Base-by-base conservation (phyloP, 2,329 filamentous ascomycete genomes). In the Arthrobotrys sphaeroides region DNA sequence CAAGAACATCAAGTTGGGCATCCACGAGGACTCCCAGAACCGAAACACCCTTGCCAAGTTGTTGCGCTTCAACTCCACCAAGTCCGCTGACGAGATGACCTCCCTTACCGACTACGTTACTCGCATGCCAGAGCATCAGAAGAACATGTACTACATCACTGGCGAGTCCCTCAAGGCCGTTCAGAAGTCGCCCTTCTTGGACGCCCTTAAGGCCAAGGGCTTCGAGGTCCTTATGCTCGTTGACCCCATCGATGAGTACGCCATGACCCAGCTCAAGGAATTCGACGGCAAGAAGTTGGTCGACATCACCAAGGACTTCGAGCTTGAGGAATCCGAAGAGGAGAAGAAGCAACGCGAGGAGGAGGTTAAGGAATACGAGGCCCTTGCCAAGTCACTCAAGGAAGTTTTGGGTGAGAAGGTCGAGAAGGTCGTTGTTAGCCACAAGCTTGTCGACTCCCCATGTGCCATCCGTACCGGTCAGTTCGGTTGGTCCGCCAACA, bases 111-210 rank as follows among this genome's bases (percentile, higher is more conserved):
- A 99, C 91, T 99, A 99, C 86, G 88, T 98, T 84, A 97, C 95
- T 80, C 95, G 95, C 86, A 99, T 99, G 95, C 91, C 93, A 77
- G 94, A 98, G 89, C 94, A 98, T 89, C 95, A 99, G 90, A 97
- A 98, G 91, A 94, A 99, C 87, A 93, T 99, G 86, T 99, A 99
- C 91, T 99, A 98, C 92, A 99, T 99, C 89, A 99, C 95, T 78
- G 95, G 95, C 87, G 95, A 99, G 90, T 97, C 94, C 72, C 90
- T 96, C 87, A 97, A 97, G 90, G 95, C 95, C 80, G 95, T 99
- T 80, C 86, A 90, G 85, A 96, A 97, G 89, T 99, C 95, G 81
- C 95, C 95, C 82, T 99, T 99, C 94, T 90, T 99, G 79, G 95
- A 99, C 84, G 90, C 94, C 70, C 93, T 99, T 85, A 97, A 96